A percentile compares a stretch with the other conserved stretches of the same genome.
Evolutionary conservation across 2,329 filamentous ascomycete species (phyloP).

Genomic region (Blastomyces gilchristii): DNA sequence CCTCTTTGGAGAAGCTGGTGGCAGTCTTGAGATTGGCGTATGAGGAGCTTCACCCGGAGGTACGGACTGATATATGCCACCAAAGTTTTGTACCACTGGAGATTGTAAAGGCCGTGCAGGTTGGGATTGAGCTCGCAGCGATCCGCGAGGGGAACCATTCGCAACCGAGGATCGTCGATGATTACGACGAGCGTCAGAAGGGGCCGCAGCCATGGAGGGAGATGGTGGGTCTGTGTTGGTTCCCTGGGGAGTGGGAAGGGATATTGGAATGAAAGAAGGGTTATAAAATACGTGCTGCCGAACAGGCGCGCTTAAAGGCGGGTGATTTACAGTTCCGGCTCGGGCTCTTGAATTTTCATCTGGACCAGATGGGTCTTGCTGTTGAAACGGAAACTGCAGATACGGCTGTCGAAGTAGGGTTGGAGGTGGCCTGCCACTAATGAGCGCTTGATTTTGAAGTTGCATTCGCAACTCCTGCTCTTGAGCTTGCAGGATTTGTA

Average conservation of each 20-base stretch:
- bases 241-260: slow-evolving; percentile 28
- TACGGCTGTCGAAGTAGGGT: slow-evolving; percentile 35
- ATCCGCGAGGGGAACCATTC: slow-evolving; percentile 33
- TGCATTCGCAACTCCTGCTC: slow-evolving; percentile 41
- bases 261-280: slow-evolving; percentile 29
- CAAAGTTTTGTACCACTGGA: slow-evolving; percentile 23
- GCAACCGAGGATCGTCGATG: slow-evolving; percentile 37
- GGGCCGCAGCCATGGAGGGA: slow-evolving; percentile 30
- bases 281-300: slow-evolving; percentile 29
- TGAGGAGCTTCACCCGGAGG: slow-evolving; percentile 25
- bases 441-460: slow-evolving; percentile 37
- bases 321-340: slow-evolving; percentile 30
- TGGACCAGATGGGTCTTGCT: slow-evolving; percentile 23
- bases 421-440: slow-evolving; percentile 31
- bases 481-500: slow-evolving; percentile 41
- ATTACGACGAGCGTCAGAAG: slow-evolving; percentile 37
- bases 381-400: slow-evolving; percentile 30
- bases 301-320: slow-evolving; percentile 23
- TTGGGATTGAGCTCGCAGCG: slow-evolving; percentile 41
- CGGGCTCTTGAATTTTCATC: slow-evolving; percentile 31
- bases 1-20: slow-evolving; percentile 27
- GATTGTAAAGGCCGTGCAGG: slow-evolving; percentile 38
- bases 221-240: slow-evolving; percentile 39
- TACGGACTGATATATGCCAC: slow-evolving; percentile 26
- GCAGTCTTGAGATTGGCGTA: slow-evolving; percentile 22